A percentile compares a stretch with the other conserved stretches of the same genome.
Conservation (phyloP, 306 rosid genomes). For the Quercus bicolor region DNA sequence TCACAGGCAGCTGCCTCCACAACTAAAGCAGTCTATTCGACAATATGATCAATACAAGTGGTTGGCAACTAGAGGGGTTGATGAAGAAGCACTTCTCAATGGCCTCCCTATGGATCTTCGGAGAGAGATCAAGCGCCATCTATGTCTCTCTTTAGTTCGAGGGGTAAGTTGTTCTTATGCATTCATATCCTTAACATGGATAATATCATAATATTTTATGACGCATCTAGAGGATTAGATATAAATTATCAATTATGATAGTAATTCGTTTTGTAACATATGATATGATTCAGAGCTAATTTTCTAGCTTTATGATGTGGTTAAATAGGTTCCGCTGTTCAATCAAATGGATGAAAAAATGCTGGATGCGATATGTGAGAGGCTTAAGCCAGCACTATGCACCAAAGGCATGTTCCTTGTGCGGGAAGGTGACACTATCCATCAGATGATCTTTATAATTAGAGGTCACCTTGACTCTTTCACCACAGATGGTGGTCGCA, state of each 20-base stretch:
- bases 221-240: too few relatives aligned
- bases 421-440: conserved; percentile 90
- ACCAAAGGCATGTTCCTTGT: conserved; percentile 74
- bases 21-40: conserved; percentile 62
- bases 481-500: conserved; percentile 90
- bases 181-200: too few relatives aligned
- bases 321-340: conserved; percentile 66
- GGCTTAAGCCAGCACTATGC: conserved; percentile 81
- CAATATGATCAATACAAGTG: conserved; percentile 89
- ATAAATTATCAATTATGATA: too few relatives aligned
- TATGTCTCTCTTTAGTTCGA: conserved; percentile 85
- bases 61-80: conserved; percentile 88
- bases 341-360: conserved; percentile 95
- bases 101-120: conserved; percentile 80
- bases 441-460: conserved; percentile 86
- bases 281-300: too few relatives aligned
- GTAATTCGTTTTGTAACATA: too few relatives aligned
- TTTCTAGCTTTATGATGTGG: too few relatives aligned
- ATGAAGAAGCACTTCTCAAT: conserved; percentile 78
- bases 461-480: conserved; percentile 88
- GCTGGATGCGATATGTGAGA: conserved; percentile 92
- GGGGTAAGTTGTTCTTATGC: conserved; percentile 44
- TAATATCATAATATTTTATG: too few relatives aligned
- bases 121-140: conserved; percentile 92
- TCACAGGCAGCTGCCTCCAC: conserved; percentile 79